A percentile compares a stretch with the other conserved stretches of the same genome.
Conservation (phyloP, 176 grass and related monocot species). For the Carex parvula region DNA sequence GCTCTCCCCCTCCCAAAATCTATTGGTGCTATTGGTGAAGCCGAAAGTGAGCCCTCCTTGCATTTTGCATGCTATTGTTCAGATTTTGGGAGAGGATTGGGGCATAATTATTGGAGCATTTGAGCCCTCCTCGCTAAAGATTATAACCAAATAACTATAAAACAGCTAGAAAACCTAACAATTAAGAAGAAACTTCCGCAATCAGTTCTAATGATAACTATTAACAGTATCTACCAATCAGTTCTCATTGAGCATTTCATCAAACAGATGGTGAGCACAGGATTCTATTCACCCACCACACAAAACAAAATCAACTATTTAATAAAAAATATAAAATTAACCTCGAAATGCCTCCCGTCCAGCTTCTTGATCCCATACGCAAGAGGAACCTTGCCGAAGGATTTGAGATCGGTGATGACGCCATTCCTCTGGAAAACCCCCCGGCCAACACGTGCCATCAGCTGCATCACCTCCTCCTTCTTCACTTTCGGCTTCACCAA, state of each 20-base stretch:
- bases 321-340: neutral
- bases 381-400: conserved; percentile 62
- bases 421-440: conserved; percentile 70
- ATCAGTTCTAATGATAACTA: neutral
- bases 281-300: too few relatives aligned
- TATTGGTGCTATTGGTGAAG: too few relatives aligned
- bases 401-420: conserved; percentile 69
- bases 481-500: conserved; percentile 57
- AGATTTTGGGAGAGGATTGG: too few relatives aligned
- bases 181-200: neutral
- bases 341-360: conserved; percentile 75
- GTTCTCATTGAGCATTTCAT: conserved; percentile 36
- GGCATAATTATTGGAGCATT: too few relatives aligned
- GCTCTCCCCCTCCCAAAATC: too few relatives aligned
- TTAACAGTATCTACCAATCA: neutral
- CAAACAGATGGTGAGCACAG: conserved; percentile 22
- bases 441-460: conserved; percentile 48
- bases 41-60: too few relatives aligned
- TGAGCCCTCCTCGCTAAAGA: too few relatives aligned
- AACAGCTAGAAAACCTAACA: neutral
- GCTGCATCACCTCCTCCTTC: conserved; percentile 44
- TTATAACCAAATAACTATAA: too few relatives aligned
- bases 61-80: too few relatives aligned
- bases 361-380: conserved; percentile 76
- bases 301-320: neutral